Conservation (phyloP, 768 basidiomycete species). For the Mycena galericulata region DNA sequence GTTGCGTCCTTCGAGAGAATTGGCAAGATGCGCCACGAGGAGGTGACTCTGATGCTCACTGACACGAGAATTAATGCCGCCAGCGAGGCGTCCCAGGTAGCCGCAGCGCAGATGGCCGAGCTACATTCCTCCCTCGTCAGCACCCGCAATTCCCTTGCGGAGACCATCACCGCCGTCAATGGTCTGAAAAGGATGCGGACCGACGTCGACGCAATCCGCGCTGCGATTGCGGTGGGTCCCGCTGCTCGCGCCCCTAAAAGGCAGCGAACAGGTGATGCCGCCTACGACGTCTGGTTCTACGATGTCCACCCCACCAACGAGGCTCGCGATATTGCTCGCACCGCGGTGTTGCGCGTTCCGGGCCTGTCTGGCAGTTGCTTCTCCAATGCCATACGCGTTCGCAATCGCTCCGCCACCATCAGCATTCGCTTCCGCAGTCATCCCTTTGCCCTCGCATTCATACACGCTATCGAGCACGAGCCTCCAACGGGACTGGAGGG, state of each 20-base stretch:
- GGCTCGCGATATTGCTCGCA: neutral
- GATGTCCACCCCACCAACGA: neutral
- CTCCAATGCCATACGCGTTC: neutral
- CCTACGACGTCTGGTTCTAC: slow-evolving; percentile 2
- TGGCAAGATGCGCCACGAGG: neutral
- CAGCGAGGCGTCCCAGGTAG: neutral
- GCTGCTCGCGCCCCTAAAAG: neutral
- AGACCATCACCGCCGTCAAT: neutral
- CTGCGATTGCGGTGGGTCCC: neutral
- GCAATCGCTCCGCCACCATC: neutral
- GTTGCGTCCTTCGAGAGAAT: neutral
- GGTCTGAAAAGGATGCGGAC: neutral
- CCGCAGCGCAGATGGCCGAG: neutral
- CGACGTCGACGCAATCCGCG: neutral
- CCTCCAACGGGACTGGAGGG: neutral
- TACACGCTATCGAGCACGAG: neutral
- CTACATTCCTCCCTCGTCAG: too few relatives aligned
- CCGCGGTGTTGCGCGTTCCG: neutral
- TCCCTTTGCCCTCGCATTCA: neutral
- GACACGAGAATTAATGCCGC: neutral
- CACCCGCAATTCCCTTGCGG: neutral
- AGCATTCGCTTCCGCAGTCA: slow-evolving; percentile 12
- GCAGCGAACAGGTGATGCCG: too few relatives aligned
- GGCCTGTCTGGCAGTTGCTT: neutral
- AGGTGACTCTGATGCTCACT: neutral